Conservation (phyloP, 2,329 filamentous ascomycete species). For the Sclerotiophoma versabilis region DNA sequence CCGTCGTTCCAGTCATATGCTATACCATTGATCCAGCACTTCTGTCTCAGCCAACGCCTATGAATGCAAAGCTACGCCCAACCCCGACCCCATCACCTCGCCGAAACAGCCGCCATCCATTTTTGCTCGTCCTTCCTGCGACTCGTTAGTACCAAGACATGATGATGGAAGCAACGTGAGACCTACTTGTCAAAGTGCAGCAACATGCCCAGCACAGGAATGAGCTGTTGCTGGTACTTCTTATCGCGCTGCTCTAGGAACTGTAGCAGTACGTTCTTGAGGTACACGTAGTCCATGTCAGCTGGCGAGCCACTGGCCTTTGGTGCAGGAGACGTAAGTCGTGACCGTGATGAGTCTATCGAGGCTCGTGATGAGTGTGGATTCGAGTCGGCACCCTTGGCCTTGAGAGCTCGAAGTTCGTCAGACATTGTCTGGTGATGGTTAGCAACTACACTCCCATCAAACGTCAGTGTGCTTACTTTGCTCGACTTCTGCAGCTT, state of each 20-base stretch:
- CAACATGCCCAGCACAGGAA: constrained; percentile 78
- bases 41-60: constrained; percentile 10
- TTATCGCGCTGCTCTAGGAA: constrained; percentile 84
- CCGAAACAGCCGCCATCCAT: constrained; percentile 78
- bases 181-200: constrained; percentile 76
- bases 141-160: constrained; percentile 48
- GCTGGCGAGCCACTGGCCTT: constrained; percentile 45
- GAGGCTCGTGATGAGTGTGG: constrained; percentile 65
- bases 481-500: constrained; percentile 75
- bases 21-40: neutral
- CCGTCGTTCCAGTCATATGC: neutral
- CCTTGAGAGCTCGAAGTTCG: constrained; percentile 61
- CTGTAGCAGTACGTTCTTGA: constrained; percentile 82
- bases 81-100: constrained; percentile 40
- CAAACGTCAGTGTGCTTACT: constrained; percentile 34
- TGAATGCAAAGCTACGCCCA: constrained; percentile 11
- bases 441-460: constrained; percentile 23
- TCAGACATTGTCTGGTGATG: constrained; percentile 59
- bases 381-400: constrained; percentile 51
- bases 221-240: constrained; percentile 75
- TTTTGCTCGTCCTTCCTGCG: constrained; percentile 76
- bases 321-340: constrained; percentile 57
- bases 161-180: constrained; percentile 15
- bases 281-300: constrained; percentile 68
- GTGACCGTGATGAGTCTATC: constrained; percentile 60